Evolutionary conservation across 2,329 filamentous ascomycete genomes (phyloP).

Genomic region (Neoscytalidium dimidiatum): DNA sequence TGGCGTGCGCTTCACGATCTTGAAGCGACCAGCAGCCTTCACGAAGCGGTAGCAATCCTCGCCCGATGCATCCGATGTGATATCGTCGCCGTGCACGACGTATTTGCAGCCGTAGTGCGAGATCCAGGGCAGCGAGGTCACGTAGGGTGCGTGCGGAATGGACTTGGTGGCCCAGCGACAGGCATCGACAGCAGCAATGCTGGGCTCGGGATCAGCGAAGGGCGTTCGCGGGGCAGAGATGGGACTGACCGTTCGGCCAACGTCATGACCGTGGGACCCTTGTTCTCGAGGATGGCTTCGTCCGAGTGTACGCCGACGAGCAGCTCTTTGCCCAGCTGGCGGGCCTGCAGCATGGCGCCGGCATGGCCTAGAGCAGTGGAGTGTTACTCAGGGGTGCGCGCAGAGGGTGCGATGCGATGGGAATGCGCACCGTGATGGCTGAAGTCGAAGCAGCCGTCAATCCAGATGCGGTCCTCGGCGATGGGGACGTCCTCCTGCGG

Average conservation of each 20-base stretch:
- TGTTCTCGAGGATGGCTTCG: slow-evolving; percentile 93
- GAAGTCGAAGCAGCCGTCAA: slow-evolving; percentile 99
- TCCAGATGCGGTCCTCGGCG: slow-evolving; percentile 80
- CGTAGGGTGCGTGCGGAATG: slow-evolving; percentile 85
- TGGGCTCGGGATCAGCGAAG: slow-evolving; percentile 39
- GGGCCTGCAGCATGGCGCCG: slow-evolving; percentile 93
- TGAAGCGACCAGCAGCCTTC: slow-evolving; percentile 90
- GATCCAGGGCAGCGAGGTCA: slow-evolving; percentile 92
- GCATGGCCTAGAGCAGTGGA: slow-evolving; percentile 70
- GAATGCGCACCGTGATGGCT: slow-evolving; percentile 78
- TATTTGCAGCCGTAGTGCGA: slow-evolving; percentile 93
- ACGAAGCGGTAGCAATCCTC: slow-evolving; percentile 98
- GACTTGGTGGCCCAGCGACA: slow-evolving; percentile 92
- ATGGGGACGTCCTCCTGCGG: slow-evolving; percentile 62
- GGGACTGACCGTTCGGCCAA: slow-evolving; percentile 72
- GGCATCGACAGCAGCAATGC: slow-evolving; percentile 85
- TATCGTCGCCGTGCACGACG: slow-evolving; percentile 95
- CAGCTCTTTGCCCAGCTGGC: slow-evolving; percentile 84
- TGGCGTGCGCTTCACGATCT: slow-evolving; percentile 93
- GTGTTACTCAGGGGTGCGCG: slow-evolving; percentile 3
- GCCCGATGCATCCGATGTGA: slow-evolving; percentile 89
- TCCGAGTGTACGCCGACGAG: slow-evolving; percentile 94
- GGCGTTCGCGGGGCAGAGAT: slow-evolving; percentile 18
- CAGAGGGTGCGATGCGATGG: neutral
- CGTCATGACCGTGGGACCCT: slow-evolving; percentile 97